phyloP scores from a whole-genome alignment of 2,329 filamentous ascomycete species.

The Paecilomyces sp. region DNA sequence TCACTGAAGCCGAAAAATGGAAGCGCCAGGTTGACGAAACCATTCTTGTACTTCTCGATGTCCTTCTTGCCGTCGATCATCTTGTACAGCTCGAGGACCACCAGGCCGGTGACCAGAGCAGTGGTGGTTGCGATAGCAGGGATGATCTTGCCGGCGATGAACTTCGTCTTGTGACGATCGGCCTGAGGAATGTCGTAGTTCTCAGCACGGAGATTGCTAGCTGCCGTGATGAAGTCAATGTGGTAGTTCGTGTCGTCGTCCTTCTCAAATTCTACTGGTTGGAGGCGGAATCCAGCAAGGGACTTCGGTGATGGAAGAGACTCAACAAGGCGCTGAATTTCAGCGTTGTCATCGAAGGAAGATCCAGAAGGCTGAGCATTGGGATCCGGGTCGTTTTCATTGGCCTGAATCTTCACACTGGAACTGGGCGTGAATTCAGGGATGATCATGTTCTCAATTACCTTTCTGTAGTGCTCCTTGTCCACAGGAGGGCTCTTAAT shows the following conservation, averaged over 20 bases:
- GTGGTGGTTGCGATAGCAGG: conserved; percentile 97
- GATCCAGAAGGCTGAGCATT: conserved; percentile 56
- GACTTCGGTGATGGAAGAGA: conserved; percentile 71
- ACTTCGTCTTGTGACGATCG: conserved; percentile 97
- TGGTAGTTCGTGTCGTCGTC: conserved; percentile 97
- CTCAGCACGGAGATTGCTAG: conserved; percentile 90
- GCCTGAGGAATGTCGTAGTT: conserved; percentile 96
- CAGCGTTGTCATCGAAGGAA: conserved; percentile 63
- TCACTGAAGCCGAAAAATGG: conserved; percentile 99
- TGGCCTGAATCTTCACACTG: conserved; percentile 91
- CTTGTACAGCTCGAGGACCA: conserved; percentile 92
- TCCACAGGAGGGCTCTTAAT: conserved; percentile 76
- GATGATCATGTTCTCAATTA: conserved; percentile 87
- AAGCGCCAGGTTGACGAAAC: conserved; percentile 90
- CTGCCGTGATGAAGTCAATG: conserved; percentile 97
- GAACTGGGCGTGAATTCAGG: conserved; percentile 89
- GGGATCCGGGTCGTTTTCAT: conserved; percentile 90
- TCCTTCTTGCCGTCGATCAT: conserved; percentile 93
- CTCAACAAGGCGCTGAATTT: conserved; percentile 64
- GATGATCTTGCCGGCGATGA: conserved; percentile 99
- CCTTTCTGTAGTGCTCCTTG: conserved; percentile 65
- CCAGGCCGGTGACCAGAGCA: conserved; percentile 86
- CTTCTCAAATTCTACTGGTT: conserved; percentile 95
- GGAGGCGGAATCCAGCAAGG: conserved; percentile 79
- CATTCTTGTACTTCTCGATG: conserved; percentile 98